Evolutionary conservation across 2,329 filamentous ascomycete species (phyloP), one percentile per base, ranked within the genome.

Genomic region (Hymenoscyphus occultus): DNA sequence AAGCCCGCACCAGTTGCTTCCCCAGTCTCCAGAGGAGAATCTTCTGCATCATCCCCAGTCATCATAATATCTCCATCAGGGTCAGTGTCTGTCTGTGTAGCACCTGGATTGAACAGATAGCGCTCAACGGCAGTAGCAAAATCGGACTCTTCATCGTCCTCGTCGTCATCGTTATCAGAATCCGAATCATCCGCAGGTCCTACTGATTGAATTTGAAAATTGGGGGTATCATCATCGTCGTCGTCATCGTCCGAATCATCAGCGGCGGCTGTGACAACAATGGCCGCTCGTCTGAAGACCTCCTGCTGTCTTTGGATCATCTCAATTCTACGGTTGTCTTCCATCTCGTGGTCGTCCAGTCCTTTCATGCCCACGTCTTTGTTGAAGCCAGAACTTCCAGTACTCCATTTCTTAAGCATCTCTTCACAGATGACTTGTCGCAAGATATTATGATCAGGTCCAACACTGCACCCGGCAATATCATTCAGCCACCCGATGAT

Each of bases 401-500:
- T 86, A 39, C 88, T 86, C 95, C 95, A 99, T 1, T 90, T 86
- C 70, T 89, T 90, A 67, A 99, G 86, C 73, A 98, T 84, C 77
- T 99, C 92, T 76, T 98, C 92, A 74, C 95, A 99, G 48, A 99
- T 86, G 6, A 90, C 87, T 61, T 87, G 88, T 45, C 93, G 86
- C 56, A 99, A 81, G 19, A 98, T 87, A 66, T 91, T 83, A 67
- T 88, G 86, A 73, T 99, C 92, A 39, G 86, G 82, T 1, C 92
- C 92, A 58, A 97, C 90, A 62, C 87, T 90, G 77, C 93, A 97
- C 39, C 93, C 93, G 7, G 93, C 86, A 72, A 99, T 96, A 77
- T 99, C 96, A 61, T 89, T 85, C 22, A 99, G 84, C 96, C 96
- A 99, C 72, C 97, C 93, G 62, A 99, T 90, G 67, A 99, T 94